Evolutionary conservation across 768 basidiomycete species (phyloP), one percentile per base, ranked within the genome.

Genomic region (Postia placenta): DNA sequence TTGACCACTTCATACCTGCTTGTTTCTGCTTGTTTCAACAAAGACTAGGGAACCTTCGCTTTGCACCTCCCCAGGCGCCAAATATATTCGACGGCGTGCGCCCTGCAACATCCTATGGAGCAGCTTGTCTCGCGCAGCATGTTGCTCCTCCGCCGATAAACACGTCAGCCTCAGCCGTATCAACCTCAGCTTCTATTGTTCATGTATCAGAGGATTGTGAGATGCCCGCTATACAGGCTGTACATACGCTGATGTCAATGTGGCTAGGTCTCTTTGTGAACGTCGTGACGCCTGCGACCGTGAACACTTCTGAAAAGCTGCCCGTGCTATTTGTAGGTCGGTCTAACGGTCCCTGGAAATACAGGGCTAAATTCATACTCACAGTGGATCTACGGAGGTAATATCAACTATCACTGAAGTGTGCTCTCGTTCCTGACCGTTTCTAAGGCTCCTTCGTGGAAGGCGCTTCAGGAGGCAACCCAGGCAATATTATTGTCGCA

Each of bases 401-500:
- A 15, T 33, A 15, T 33, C 9, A 33, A 7, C 15, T 33, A 33
- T 33, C 30, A 33, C 30, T 7, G n/a, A n/a, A n/a, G n/a, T n/a
- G 30, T 33, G 7, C 15, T 33, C 7, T 33, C 30, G 15, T 33
- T 33, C 9, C 30, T 33, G 30, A 33, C 15, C 30, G 7, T 33
- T 15, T 33, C 30, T 33, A 15, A 48, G 27, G 50, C 15, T 43
- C 7, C 6, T 45, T 51, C 19, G 22, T 24, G 17, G 19, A 5
- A 5, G 50, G 36, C 5, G 43, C 45, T 23, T 35, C 45, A 12
- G 26, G 45, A 19, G 9, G 26, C 0, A 28, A 36, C n/a, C 37
- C 48, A 14, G 51, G 40, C 5, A 36, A 48, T 6, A 40, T 22
- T 24, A 20, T 52, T 3, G 45, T 52, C 3, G 45, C 30, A 26